Percentiles rank a stretch among this genome's conserved stretches.
Evolutionary conservation across 495 filamentous ascomycete species (phyloP).

Genomic region (Penicillium angulare): DNA sequence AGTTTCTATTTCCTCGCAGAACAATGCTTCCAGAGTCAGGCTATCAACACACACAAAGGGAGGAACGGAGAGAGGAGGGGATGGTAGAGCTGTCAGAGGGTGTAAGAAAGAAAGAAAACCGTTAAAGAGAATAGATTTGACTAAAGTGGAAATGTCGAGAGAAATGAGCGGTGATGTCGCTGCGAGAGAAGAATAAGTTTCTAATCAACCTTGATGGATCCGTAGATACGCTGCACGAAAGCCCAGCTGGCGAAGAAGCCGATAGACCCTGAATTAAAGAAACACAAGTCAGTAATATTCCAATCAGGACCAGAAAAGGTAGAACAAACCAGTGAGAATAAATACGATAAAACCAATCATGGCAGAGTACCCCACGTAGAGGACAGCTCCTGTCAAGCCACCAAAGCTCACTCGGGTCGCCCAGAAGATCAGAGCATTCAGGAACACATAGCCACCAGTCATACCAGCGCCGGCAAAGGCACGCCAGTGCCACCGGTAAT

Average conservation of each 20-base stretch:
- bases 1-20: slow-evolving; percentile 10
- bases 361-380: slow-evolving; percentile 91
- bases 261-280: slow-evolving; percentile 66
- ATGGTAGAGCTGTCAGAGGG: no score
- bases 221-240: slow-evolving; percentile 90
- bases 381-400: slow-evolving; percentile 77
- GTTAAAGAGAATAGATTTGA: neutral
- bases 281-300: slow-evolving; percentile 19
- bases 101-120: neutral
- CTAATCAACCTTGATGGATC: slow-evolving; percentile 93
- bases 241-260: slow-evolving; percentile 93
- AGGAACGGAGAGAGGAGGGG: neutral
- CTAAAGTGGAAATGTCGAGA: no score
- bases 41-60: slow-evolving; percentile 2
- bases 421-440: slow-evolving; percentile 86
- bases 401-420: slow-evolving; percentile 78
- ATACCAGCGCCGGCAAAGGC: slow-evolving; percentile 85
- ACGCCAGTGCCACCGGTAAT: slow-evolving; percentile 99
- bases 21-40: slow-evolving; percentile 9
- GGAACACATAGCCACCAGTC: slow-evolving; percentile 85
- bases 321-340: slow-evolving; percentile 79
- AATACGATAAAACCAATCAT: slow-evolving; percentile 90
- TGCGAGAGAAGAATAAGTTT: no score
- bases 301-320: slow-evolving; percentile 2
- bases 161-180: no score